Percentiles rank a stretch among this genome's conserved stretches.
These are phyloP conservation scores for Talaromyces sp. DNA, from an alignment of 2,329 filamentous ascomycete genomes.

Conservation along the genomic window DNA sequence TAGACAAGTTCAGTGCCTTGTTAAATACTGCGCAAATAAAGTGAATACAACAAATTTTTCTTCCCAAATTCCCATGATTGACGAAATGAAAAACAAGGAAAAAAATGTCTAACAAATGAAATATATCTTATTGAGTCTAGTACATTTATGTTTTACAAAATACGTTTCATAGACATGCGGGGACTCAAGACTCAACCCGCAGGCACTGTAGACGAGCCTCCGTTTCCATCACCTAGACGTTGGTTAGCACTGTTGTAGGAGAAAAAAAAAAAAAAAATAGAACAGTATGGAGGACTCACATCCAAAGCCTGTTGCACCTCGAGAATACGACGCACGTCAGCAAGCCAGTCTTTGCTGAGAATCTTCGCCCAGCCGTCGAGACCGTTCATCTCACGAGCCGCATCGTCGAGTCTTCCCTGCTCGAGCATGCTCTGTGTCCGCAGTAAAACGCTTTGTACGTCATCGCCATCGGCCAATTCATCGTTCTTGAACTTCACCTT, in stretches of 20 bases:
- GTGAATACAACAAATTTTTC: background rate
- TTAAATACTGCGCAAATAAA: background rate
- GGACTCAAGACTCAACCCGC: slow-evolving; percentile 59
- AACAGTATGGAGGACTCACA: slow-evolving; percentile 46
- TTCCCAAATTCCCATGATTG: background rate
- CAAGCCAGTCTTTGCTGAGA: slow-evolving; percentile 87
- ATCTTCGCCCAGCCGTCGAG: slow-evolving; percentile 93
- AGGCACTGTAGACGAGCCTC: slow-evolving; percentile 86
- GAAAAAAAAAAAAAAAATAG: background rate
- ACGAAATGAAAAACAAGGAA: background rate
- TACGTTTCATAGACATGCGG: slow-evolving; percentile 15
- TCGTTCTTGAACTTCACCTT: slow-evolving; percentile 96
- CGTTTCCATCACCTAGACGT: slow-evolving; percentile 69
- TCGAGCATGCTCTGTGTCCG: slow-evolving; percentile 85
- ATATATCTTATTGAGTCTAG: slow-evolving; percentile 34
- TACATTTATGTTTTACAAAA: slow-evolving; percentile 36
- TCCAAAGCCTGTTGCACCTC: slow-evolving; percentile 96
- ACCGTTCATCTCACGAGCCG: slow-evolving; percentile 90
- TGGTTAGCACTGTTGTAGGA: background rate
- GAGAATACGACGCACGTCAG: slow-evolving; percentile 82
- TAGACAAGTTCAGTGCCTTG: background rate
- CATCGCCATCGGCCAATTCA: slow-evolving; percentile 72
- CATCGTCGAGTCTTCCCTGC: slow-evolving; percentile 85
- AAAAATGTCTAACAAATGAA: slow-evolving; percentile 11
- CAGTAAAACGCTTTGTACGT: slow-evolving; percentile 89